phyloP scores from a whole-genome alignment of 2,329 filamentous ascomycete genomes.

The Cladosporium sphaerospermum region DNA sequence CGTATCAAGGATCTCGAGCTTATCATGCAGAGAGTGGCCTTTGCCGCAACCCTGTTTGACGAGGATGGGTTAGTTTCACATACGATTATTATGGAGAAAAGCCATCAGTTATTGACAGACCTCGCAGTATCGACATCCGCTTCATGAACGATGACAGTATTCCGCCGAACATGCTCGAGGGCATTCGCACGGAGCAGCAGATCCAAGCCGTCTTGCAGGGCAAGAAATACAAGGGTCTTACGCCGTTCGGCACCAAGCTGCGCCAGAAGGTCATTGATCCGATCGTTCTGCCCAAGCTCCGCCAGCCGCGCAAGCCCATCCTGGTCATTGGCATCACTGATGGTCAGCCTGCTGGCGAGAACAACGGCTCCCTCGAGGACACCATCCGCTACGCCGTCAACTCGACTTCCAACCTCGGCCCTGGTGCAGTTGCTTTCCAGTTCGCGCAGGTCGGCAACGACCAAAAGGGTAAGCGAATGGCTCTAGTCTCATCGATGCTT shows the following conservation, averaged over 20 bases:
- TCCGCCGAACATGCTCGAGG: conserved; percentile 43
- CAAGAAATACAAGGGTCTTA: conserved; percentile 60
- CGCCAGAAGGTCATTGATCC: conserved; percentile 58
- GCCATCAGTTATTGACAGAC: background rate
- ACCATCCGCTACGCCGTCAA: conserved; percentile 51
- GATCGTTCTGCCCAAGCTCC: conserved; percentile 50
- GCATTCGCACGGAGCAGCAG: conserved; percentile 49
- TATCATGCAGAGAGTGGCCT: conserved; percentile 58
- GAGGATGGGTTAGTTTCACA: conserved; percentile 45
- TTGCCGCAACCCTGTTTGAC: conserved; percentile 62
- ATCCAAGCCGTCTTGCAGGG: conserved; percentile 52
- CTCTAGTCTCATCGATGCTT: background rate
- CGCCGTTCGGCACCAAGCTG: conserved; percentile 59
- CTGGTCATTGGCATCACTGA: conserved; percentile 62
- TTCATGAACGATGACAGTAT: conserved; percentile 60
- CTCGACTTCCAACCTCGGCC: conserved; percentile 46
- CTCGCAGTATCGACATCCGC: conserved; percentile 50
- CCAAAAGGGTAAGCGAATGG: conserved; percentile 37
- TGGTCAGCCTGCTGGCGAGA: conserved; percentile 59
- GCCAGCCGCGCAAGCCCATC: conserved; percentile 56
- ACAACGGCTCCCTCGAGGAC: conserved; percentile 50
- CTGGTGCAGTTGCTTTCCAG: conserved; percentile 56
- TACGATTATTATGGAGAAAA: background rate
- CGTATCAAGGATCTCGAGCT: conserved; percentile 61
- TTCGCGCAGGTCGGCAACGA: conserved; percentile 66